phyloP scores from a whole-genome alignment of 441 rosid genomes.

The Erodium trifolium region DNA sequence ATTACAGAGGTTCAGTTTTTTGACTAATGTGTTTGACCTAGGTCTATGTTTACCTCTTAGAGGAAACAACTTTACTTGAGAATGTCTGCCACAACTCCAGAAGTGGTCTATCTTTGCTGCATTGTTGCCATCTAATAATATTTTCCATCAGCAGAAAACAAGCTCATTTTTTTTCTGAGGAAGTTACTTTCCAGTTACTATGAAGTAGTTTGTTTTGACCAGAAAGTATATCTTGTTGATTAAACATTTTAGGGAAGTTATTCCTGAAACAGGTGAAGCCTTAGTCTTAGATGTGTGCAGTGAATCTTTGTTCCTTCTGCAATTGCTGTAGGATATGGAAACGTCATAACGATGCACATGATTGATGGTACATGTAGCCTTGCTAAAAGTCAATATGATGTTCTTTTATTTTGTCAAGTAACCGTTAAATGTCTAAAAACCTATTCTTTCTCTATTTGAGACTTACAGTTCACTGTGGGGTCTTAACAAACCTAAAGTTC shows the following conservation, averaged over 20 bases:
- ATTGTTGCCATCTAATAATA: neutral
- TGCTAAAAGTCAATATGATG: too few relatives aligned
- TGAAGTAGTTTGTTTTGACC: too few relatives aligned
- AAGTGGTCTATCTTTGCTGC: neutral
- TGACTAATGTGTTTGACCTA: neutral
- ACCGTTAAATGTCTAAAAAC: too few relatives aligned
- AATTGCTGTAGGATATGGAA: too few relatives aligned
- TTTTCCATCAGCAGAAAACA: neutral
- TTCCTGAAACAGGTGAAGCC: neutral
- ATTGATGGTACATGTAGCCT: too few relatives aligned
- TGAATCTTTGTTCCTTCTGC: neutral
- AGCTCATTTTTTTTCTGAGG: neutral
- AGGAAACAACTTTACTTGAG: neutral
- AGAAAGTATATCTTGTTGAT: neutral
- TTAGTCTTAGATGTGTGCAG: neutral
- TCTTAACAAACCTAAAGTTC: too few relatives aligned
- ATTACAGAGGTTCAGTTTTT: neutral
- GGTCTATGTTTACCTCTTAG: neutral
- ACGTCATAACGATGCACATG: too few relatives aligned
- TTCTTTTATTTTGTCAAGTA: too few relatives aligned
- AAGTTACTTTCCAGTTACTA: neutral
- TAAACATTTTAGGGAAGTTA: neutral
- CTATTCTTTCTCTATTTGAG: too few relatives aligned
- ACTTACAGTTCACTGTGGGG: too few relatives aligned
- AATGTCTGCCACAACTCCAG: neutral